Evolutionary conservation across 495 filamentous ascomycete species (phyloP), one percentile per base, ranked within the genome.

Genomic region (Aspergillus bertholletiae): DNA sequence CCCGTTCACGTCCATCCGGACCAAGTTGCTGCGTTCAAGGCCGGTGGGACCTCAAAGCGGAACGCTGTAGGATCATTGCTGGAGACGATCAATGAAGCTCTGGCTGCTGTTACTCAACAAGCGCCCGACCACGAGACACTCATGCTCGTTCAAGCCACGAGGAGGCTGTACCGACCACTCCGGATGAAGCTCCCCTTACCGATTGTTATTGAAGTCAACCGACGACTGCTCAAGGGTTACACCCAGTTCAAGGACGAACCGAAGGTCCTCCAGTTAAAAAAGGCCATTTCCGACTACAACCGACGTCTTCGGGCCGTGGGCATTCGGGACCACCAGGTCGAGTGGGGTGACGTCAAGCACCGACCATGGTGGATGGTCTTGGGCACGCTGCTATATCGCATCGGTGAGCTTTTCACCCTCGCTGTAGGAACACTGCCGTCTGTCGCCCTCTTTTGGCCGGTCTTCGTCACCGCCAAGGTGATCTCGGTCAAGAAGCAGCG

Each of bases 131-230:
- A 96, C 65, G 95, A 97, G 59, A 97, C 93, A 12, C 75, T 99
- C 9, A 97, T 97, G 94, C 88, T 92, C 6, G 96, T 97, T 52
- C 94, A 99, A 83, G 95, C 94, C 35, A 93, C 90, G 15, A 82
- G 94, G 57, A 84, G 94, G 41, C 74, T 99, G 22, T 99, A 99
- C 68, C 97, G 97, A 61, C 88, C 88, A 11, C 89, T 88, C 40
- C 88, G 91, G 58, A 97, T 93, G 75, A 96, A 96, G 68, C 80
- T 97, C 22, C 94, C 94, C 7, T 80, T 99, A 40, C 90, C 94
- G 1, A 87, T 92, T 77, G 90, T 97, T 6, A 90, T 99, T 41
- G 94, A 99, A 72, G 82, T 99, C 46, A 99, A 99, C 71, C 84
- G 94, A 53, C 85, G 95, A 44, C 80, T 99, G 2, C 88, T 96